Conservation (phyloP, 2,329 filamentous ascomycete genomes). For the Fusarium foetens region DNA sequence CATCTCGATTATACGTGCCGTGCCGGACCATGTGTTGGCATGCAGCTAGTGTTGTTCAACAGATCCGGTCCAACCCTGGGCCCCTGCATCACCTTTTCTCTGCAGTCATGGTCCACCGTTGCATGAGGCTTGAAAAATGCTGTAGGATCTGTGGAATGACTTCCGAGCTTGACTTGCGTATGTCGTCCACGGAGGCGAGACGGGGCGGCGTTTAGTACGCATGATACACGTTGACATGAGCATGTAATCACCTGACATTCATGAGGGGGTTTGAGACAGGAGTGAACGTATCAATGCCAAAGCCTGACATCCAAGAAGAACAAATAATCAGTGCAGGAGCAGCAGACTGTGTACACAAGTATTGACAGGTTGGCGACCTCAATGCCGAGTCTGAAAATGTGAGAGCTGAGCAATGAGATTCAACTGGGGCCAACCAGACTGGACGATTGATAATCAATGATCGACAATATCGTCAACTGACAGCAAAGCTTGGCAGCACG, state of each 20-base stretch:
- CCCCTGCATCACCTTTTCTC: background rate
- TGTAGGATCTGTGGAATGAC: background rate
- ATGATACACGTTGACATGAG: background rate
- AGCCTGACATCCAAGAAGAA: too few relatives aligned
- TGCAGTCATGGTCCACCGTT: background rate
- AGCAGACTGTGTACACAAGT: too few relatives aligned
- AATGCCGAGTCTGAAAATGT: background rate
- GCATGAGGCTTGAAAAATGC: background rate
- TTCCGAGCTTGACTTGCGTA: background rate
- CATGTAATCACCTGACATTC: background rate
- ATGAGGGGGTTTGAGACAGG: too few relatives aligned
- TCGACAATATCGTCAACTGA: conserved; percentile 3
- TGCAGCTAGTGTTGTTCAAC: background rate
- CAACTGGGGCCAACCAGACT: background rate
- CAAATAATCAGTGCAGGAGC: background rate
- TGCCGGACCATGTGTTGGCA: background rate
- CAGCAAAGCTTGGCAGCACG: background rate
- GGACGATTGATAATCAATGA: background rate
- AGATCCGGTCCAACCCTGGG: background rate
- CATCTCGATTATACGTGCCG: background rate
- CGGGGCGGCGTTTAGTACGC: background rate
- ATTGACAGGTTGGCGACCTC: background rate
- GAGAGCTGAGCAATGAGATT: background rate
- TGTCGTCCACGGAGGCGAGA: background rate
- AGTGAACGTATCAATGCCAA: background rate